Base-by-base conservation (phyloP, 176 grass and related monocot species). In the Oryza rufipogon region DNA sequence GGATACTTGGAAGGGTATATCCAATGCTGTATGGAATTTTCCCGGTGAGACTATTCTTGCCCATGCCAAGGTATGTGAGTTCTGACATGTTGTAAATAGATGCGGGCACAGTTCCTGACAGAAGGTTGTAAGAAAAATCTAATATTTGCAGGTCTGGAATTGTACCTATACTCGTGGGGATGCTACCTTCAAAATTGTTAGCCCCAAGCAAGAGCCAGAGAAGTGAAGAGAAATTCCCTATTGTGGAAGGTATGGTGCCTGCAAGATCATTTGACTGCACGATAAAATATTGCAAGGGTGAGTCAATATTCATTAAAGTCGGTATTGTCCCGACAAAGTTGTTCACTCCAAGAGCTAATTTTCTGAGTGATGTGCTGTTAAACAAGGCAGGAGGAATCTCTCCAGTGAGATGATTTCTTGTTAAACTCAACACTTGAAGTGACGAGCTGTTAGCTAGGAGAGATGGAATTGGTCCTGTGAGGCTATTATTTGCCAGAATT, bases 1-100 rank as follows among this genome's bases (percentile, higher is more conserved):
- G 26, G 17, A 91, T 60, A 13, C 38, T 88, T 47, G 17, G 44
- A n/a, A 91, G 64, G 20, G 39, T 86, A 3, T 38, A 0, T 5
- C 52, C 71, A 3, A 91, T 7, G 11, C n/a, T 67, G 22, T 25
- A 10, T 23, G 85, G 81, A 80, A 91, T 54, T 13, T 73, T 9
- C 23, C 89, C 89, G 1, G 4, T 14, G 8, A 91, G 65, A 6
- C 1, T 91, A 36, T 36, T 91, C 0, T 0, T 0, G 0, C 2
- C 63, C 20, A 85, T 28, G 71, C 0, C 0, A 54, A 91, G 76
- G 58, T 41, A 66, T 23, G 11, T 16, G 6, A 91, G 36, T n/a
- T 75, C 12, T 12, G 85, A 84, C 5, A 84, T 80, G 70, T 91
- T 87, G 49, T 84, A 91, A 3, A 91, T 2, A 49, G 84, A 84